Base-by-base conservation (phyloP, 2,329 filamentous ascomycete species). In the Fusarium floridanum region DNA sequence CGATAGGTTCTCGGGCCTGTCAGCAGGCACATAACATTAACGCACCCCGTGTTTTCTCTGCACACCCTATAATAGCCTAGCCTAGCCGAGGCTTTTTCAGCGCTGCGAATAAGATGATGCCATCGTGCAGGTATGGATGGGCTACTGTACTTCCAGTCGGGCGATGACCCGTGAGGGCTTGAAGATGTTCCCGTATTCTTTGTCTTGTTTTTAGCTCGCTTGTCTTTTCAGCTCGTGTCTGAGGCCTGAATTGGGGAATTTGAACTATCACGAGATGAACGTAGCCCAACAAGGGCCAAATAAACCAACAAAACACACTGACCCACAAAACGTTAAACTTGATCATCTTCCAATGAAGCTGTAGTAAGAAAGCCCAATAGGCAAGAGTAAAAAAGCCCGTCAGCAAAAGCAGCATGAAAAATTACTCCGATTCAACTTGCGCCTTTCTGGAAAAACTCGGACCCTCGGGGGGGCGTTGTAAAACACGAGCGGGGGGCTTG, bases 401-500 rank as follows among this genome's bases (percentile, higher is more conserved):
- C 14, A 34, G 24, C 39, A 24, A 4, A 32, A 14, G 14, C 16
- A 27, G 37, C 17, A 20, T 41, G 27, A 17, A 57, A 34, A 37
- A 17, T 57, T 57, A 22, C 57, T 17, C 57, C 57, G 43, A 48
- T 16, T 4, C 37, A 39, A 41, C 37, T 41, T 41, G 24, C 32
- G 5, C 39, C n/a, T n/a, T 43, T 48, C 43, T 48, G 43, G 43
- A 45, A 48, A 48, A 48, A 48, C 43, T n/a, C 48, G 48, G 59
- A 61, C 37, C 24, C 37, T 61, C 37, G 41, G n/a, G 41, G 20
- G 43, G 43, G 43, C 43, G 20, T 24, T 45, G 39, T 20, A 9
- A 12, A 60, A 61, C 59, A 48, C 59, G 59, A 61, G 59, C 27
- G 20, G 27, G 56, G 57, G 59, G 43, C 43, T 48, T 45, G 71